Evolutionary conservation across 2,329 filamentous ascomycete genomes (phyloP).

Genomic region (Arthrobotrys entomopaga): DNA sequence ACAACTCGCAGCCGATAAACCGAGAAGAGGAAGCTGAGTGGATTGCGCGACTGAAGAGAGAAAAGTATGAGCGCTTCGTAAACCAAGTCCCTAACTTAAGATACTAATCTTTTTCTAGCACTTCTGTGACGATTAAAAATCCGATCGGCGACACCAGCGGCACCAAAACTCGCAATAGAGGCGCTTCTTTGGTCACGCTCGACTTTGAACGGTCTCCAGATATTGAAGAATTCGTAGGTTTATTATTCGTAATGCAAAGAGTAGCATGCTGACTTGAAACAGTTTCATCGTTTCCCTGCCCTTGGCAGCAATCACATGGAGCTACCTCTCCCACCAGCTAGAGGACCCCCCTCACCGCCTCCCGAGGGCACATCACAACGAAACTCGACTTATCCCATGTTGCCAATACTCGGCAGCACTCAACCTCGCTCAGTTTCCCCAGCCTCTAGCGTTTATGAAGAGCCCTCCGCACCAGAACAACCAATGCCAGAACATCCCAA

Average conservation of each 20-base stretch:
- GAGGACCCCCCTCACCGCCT: slow-evolving; percentile 30
- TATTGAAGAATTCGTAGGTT: slow-evolving; percentile 59
- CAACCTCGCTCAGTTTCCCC: slow-evolving; percentile 20
- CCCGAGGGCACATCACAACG: slow-evolving; percentile 23
- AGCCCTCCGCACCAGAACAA: slow-evolving; percentile 20
- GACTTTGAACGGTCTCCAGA: slow-evolving; percentile 51
- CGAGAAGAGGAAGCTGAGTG: slow-evolving; percentile 83
- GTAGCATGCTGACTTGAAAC: slow-evolving; percentile 1
- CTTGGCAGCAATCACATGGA: slow-evolving; percentile 36
- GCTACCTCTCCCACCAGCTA: slow-evolving; percentile 8
- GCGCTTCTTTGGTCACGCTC: slow-evolving; percentile 26
- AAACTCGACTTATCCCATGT: slow-evolving; percentile 26
- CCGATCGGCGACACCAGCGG: slow-evolving; percentile 16
- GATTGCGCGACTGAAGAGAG: slow-evolving; percentile 78
- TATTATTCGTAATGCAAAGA: not conserved
- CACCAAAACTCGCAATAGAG: slow-evolving; percentile 35
- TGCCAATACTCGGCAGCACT: slow-evolving; percentile 37
- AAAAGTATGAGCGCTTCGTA: slow-evolving; percentile 66
- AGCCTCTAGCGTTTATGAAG: slow-evolving; percentile 30
- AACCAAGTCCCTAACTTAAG: not conserved
- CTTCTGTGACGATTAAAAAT: slow-evolving; percentile 36
- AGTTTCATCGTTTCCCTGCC: slow-evolving; percentile 59
- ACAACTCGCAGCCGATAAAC: slow-evolving; percentile 73
- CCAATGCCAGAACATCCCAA: slow-evolving; percentile 30
- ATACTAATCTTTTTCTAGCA: slow-evolving; percentile 9